Conservation (phyloP, 345 rosid genomes). For the Anacardium occidentale region DNA sequence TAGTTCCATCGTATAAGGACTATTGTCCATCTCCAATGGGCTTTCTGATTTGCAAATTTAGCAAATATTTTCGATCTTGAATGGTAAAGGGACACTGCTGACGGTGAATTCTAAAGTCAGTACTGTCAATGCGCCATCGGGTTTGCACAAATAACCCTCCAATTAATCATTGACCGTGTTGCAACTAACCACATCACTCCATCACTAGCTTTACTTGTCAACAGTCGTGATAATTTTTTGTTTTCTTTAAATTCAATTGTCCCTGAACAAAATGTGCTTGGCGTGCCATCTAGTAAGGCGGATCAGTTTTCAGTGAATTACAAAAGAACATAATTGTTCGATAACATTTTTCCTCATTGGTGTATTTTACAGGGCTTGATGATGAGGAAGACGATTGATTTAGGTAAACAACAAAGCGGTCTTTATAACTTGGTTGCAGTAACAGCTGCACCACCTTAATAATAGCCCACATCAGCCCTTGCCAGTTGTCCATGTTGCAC, state of each 20-base stretch:
- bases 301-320: not conserved
- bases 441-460: not conserved
- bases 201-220: not conserved
- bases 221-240: too few relatives aligned
- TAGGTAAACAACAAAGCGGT: not conserved
- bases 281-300: not conserved
- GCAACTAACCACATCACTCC: not conserved
- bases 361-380: constrained; percentile 1
- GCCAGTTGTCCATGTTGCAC: too few relatives aligned
- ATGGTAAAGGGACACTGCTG: not conserved
- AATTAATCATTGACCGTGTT: not conserved
- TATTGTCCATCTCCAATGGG: not conserved
- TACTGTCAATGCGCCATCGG: not conserved
- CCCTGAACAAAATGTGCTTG: not conserved
- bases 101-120: not conserved
- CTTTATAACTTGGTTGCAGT: not conserved
- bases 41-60: not conserved
- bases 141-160: not conserved
- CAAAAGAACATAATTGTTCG: not conserved
- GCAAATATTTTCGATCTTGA: not conserved
- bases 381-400: constrained; percentile 2
- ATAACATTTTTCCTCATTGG: not conserved
- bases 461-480: not conserved
- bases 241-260: not conserved
- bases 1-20: not conserved